Base-by-base conservation (phyloP, 306 rosid species). In the Calophaca sinica region DNA sequence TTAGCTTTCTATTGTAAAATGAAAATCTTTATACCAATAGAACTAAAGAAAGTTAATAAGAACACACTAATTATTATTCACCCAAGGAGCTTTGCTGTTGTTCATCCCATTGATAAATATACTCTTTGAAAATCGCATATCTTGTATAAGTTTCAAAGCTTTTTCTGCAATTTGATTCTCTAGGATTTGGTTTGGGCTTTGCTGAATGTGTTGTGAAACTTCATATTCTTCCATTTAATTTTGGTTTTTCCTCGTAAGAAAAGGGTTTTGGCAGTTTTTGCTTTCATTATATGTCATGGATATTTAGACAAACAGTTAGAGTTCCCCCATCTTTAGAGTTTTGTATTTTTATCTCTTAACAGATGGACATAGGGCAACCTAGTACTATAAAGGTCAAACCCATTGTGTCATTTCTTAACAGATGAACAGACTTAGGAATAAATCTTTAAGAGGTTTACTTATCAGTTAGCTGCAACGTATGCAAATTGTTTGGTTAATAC, bases 331-430 rank as follows among this genome's bases (percentile, higher is more conserved):
- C 7, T 36, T 46, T 48, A 6, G 15, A n/a, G 12, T 73, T 73
- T 15, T 46, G n/a, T 31, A 61, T 31, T 46, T 46, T 35, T 50
- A 14, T 73, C 49, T 44, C 11, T 32, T 55, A 71, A 28, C 26
- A 65, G 39, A 10, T 65, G 28, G 28, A 39, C 31, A 65, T 44
- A 65, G 41, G 11, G 26, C 3, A 45, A 45, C 71, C 55, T 29
- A 45, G 41, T 45, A 45, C 36, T 46, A 15, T 66, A 45, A 44
- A 66, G 71, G 71, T 66, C 39, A 65, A 65, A 45, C 54, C 54
- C 26, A 44, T 9, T 45, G 20, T 28, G 55, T 66, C 55, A 66
- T 46, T 31, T 66, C 39, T 45, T 66, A 11, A 42, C 36, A 9
- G 46, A 42, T 14, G 48, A 73, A 33, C 53, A 59, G 41, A 57